Base-by-base conservation (phyloP, 352 stramenopile species). In the Globisporangium parvum region DNA sequence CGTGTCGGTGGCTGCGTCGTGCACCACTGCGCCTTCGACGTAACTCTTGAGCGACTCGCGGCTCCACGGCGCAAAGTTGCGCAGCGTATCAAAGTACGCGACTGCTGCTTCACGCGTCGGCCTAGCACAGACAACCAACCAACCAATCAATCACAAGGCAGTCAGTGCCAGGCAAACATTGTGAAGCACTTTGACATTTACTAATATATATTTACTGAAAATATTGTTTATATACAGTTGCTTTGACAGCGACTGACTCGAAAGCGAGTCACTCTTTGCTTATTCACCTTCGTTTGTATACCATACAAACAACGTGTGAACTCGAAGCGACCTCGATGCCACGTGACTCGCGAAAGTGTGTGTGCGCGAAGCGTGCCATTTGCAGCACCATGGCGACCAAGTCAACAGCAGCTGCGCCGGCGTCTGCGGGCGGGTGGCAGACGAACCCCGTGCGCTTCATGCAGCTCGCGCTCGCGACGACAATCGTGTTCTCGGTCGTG, bases 361-460 rank as follows among this genome's bases (percentile, higher is more conserved):
- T n/a, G n/a, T 23, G 47, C 17, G 2, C 20, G 51, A 53, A 31
- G 31, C 33, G n/a, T 11, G 23, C 21, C n/a, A 39, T 60, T 31
- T 11, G n/a, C 52, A 51, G n/a, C 41, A 21, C 20, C 39, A 39
- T 31, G 41, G 21, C 33, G 35, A 63, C 28, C 45, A 53, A 28
- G 6, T 41, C 67, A 42, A 41, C 67, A 42, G 18, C 55, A 24
- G 21, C 63, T n/a, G 24, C 41, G n/a, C 8, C n/a, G 15, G 33
- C n/a, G 11, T 24, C 48, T 1, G 21, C 20, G n/a, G 11, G 53
- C n/a, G 31, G 6, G 11, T 57, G 57, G 55, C 53, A 51, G 37
- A 26, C 70, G 24, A 78, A 79, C 60, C 62, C 75, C 23, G 68
- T 88, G 64, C 80, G 77, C 42, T 85, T 88, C 63, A 88, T 90